A percentile compares a stretch with the other conserved stretches of the same genome.
phyloP scores from a whole-genome alignment of 140 eudicot genomes.

The Senecio squalidus region DNA sequence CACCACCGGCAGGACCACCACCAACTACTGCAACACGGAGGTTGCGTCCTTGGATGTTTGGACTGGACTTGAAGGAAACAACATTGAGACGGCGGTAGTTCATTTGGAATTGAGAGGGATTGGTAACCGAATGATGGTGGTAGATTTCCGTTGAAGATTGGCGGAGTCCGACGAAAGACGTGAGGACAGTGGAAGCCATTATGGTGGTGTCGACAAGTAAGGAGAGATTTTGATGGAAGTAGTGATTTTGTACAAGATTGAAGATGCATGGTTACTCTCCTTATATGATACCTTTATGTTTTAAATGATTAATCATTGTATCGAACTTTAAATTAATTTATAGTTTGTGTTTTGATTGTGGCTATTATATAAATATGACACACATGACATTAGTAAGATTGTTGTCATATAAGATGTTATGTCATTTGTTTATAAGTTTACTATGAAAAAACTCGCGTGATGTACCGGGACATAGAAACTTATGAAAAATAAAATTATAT shows the following conservation, averaged over 20 bases:
- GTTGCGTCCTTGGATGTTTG: constrained; percentile 58
- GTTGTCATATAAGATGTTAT: too few relatives aligned
- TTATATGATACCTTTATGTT: too few relatives aligned
- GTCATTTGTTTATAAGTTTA: too few relatives aligned
- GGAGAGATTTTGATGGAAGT: too few relatives aligned
- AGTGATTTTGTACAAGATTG: background rate
- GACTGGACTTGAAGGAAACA: constrained; percentile 44
- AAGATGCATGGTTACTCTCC: background rate
- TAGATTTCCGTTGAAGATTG: constrained; percentile 29
- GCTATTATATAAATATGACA: too few relatives aligned
- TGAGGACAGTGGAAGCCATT: constrained; percentile 62
- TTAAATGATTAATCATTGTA: too few relatives aligned
- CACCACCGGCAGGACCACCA: constrained; percentile 86
- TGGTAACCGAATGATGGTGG: constrained; percentile 12
- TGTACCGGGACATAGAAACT: too few relatives aligned
- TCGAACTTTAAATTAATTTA: too few relatives aligned
- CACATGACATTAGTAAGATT: too few relatives aligned
- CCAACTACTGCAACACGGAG: constrained; percentile 79
- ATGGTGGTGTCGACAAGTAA: background rate
- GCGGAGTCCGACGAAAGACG: constrained; percentile 68
- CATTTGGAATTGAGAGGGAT: constrained; percentile 9
- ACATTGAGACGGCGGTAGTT: constrained; percentile 35
- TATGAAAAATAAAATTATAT: too few relatives aligned
- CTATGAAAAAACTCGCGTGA: too few relatives aligned
- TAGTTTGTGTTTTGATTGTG: too few relatives aligned